Evolutionary conservation across 2,329 filamentous ascomycete genomes (phyloP), one percentile per base, ranked within the genome.

Genomic region (Colletotrichum lentis): DNA sequence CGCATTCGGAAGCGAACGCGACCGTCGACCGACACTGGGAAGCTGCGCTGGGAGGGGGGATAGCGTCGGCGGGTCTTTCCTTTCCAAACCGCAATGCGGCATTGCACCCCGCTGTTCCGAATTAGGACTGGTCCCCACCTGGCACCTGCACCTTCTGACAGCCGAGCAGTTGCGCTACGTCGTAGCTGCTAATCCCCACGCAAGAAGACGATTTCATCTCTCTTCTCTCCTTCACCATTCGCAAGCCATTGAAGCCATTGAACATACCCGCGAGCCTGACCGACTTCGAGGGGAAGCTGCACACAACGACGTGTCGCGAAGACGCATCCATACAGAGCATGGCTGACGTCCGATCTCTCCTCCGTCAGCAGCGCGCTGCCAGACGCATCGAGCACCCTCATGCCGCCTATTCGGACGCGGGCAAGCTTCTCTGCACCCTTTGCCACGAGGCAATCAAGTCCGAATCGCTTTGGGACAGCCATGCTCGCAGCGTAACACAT

Each of bases 281-380:
- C 27, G 20, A 31, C 12, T 35, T 16, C 20, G n/a, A 12, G 24
- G 39, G 35, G n/a, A 35, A 5, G 16, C n/a, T 39, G 37, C 22
- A 14, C 49, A 44, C 37, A 39, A 39, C 10, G 5, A 39, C 44
- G 43, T 46, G 37, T 66, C 37, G 18, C 24, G 16, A 61, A 64
- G 43, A 60, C 54, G 27, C 61, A 60, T 60, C 37, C 50, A 8
- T 35, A 52, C 43, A 56, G 50, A 69, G 53, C 71, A 95, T 96
- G 91, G 85, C 92, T 72, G 92, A 96, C 78, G 90, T 93, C 31
- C 90, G 93, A 73, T 87, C 91, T 43, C 86, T 97, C 56, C 85
- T 96, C 66, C 91, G 92, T 73, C 90, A 90, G 74, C 91, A 95
- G 78, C 89, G 92, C 72, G 88, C 89, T 64, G 86, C 90, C 70